These are phyloP conservation scores for Acer campestre DNA, from an alignment of 345 rosid genomes.

Conservation along the genomic window DNA sequence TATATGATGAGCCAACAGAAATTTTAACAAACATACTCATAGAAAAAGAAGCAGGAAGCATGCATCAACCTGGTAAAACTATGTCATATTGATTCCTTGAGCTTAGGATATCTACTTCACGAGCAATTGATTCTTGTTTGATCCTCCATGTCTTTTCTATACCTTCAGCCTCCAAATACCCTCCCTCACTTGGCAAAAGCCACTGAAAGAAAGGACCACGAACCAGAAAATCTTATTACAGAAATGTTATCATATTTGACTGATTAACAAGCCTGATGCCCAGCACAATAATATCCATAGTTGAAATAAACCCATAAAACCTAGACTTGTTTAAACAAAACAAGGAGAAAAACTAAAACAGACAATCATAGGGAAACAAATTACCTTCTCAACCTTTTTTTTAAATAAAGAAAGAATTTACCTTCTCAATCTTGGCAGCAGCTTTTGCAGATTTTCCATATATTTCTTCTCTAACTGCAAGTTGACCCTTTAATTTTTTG, in stretches of 20 bases:
- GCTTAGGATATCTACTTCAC: constrained; percentile 63
- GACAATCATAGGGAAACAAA: not conserved
- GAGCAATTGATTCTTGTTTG: constrained; percentile 64
- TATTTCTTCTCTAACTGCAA: constrained; percentile 61
- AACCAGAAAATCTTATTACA: not conserved
- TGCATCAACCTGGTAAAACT: constrained; percentile 72
- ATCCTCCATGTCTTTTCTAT: constrained; percentile 83
- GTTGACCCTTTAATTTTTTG: constrained; percentile 76
- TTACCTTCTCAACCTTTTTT: not conserved
- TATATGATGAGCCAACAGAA: not conserved
- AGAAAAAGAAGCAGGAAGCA: not conserved
- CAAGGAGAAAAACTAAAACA: not conserved
- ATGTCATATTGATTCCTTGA: constrained; percentile 77
- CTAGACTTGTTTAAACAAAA: not conserved
- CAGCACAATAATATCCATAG: not conserved
- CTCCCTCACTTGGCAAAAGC: constrained; percentile 84
- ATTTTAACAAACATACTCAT: not conserved
- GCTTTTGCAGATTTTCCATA: constrained; percentile 68
- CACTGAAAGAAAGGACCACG: constrained; percentile 49
- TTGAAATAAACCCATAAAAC: not conserved
- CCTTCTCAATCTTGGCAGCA: constrained; percentile 44
- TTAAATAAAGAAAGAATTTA: not conserved
- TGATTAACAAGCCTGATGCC: not conserved
- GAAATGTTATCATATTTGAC: not conserved
- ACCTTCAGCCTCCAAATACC: constrained; percentile 86